phyloP scores from a whole-genome alignment of 23 red algal genomes.

The Porphyridium purpureum region DNA sequence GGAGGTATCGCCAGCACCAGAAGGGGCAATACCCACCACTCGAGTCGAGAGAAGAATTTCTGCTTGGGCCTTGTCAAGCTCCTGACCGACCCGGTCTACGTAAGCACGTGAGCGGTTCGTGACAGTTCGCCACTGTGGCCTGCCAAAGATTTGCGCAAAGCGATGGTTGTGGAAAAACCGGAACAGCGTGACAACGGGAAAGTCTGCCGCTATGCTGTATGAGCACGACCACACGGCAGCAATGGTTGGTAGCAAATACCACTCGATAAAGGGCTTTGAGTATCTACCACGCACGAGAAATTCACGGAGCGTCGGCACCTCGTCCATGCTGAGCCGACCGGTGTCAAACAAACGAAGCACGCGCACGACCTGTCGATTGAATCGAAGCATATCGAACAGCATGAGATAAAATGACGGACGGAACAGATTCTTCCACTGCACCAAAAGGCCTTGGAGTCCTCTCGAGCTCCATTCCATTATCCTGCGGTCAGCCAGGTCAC shows the following conservation, averaged over 20 bases:
- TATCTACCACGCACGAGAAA: slow-evolving; percentile 46
- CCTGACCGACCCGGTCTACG: not conserved
- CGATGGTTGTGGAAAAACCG: slow-evolving; percentile 94
- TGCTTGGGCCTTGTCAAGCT: too few relatives aligned
- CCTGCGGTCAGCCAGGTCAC: too few relatives aligned
- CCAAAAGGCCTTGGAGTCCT: too few relatives aligned
- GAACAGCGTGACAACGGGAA: slow-evolving; percentile 58
- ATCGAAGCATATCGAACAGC: slow-evolving; percentile 81
- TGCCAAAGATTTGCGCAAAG: slow-evolving; percentile 60
- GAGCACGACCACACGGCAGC: slow-evolving; percentile 76
- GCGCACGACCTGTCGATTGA: slow-evolving; percentile 42
- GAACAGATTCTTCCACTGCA: too few relatives aligned
- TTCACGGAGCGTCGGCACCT: slow-evolving; percentile 21
- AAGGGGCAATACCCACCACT: too few relatives aligned
- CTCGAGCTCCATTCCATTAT: too few relatives aligned
- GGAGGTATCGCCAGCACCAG: too few relatives aligned
- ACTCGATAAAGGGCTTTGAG: slow-evolving; percentile 41
- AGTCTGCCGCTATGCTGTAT: slow-evolving; percentile 18
- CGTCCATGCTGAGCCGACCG: slow-evolving; percentile 15
- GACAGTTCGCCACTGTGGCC: slow-evolving; percentile 86
- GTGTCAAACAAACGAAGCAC: slow-evolving; percentile 21
- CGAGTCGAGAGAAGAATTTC: too few relatives aligned
- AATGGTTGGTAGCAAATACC: slow-evolving; percentile 86
- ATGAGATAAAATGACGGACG: slow-evolving; percentile 48
- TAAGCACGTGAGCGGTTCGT: not conserved